Evolutionary conservation across 345 rosid genomes (phyloP), one percentile per base, ranked within the genome.

Genomic region (Excoecaria cochinchinensis): DNA sequence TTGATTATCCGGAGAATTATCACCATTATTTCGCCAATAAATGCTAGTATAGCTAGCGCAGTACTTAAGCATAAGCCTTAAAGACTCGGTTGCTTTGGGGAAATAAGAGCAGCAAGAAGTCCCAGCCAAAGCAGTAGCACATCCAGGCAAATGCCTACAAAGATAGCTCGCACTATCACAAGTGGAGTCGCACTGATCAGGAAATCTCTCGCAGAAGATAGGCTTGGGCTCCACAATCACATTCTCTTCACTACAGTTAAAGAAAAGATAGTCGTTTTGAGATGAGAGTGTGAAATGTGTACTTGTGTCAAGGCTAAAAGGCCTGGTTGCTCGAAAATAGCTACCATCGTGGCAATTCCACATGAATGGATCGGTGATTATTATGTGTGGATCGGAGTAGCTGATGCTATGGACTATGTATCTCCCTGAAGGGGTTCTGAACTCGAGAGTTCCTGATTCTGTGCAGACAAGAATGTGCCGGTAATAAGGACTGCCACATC

Each of bases 401-500:
- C 89, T 89, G 56, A 95, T 87, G 81, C 86, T 84, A 17, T 78
- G 86, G 4, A 93, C 89, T 1, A 87, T 96, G 79, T 93, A 93
- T 50, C 85, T 76, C 6, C 97, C 96, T 0, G 99, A 93, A 5
- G 97, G 99, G 8, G 98, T 91, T 56, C 92, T 84, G 9, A 95
- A 91, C 76, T 91, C 87, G 13, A 93, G 92, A n/a, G 57, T 74
- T 55, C 85, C 87, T 3, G 85, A 67, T 36, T 87, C 86, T 4
- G 95, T 85, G 82, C 98, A 91, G 9, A 82, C 72, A 8, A 95
- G 96, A 83, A 92, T 86, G 90, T 84, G 92, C 5, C 93, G 85
- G 86, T 91, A 95, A 74, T 88, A 90, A 25, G 96, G 92, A 74
- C 92, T 91, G 47, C 98, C 98, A 52, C 99, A 95, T 22, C 98